A percentile compares a stretch with the other conserved stretches of the same genome.
phyloP scores from a whole-genome alignment of 1,284 basidiomycete species.

The Microbotryomycetes sp. region DNA sequence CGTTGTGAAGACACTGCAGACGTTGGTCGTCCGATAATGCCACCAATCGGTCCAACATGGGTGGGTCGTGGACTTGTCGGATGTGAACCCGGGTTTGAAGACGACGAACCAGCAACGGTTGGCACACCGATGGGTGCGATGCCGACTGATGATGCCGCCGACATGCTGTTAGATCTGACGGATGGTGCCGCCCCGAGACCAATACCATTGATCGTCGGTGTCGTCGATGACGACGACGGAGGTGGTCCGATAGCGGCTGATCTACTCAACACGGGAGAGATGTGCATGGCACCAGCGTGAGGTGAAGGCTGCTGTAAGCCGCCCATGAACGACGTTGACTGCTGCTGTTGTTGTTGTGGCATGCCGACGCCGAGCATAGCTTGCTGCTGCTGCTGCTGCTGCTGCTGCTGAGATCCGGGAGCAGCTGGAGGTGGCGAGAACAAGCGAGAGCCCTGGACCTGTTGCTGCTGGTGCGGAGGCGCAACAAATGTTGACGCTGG shows the following conservation, averaged over 20 bases:
- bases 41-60: constrained; percentile 18
- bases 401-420: no score
- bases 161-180: neutral
- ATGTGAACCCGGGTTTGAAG: constrained; percentile 1
- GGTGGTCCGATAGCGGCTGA: constrained; percentile 7
- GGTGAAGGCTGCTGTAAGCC: constrained; percentile 11
- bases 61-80: constrained; percentile 3
- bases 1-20: constrained; percentile 10
- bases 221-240: constrained; percentile 10
- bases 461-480: constrained; percentile 17
- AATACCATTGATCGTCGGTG: neutral
- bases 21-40: constrained; percentile 22
- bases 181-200: neutral
- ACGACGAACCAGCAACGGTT: neutral
- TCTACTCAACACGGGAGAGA: constrained; percentile 10
- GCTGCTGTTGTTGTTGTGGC: constrained; percentile 16
- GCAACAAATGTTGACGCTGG: constrained; percentile 16
- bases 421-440: constrained; percentile 24
- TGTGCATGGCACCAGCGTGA: constrained; percentile 7
- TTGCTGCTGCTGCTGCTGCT: neutral
- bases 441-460: constrained; percentile 14
- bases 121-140: constrained; percentile 1
- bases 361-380: constrained; percentile 12
- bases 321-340: constrained; percentile 12
- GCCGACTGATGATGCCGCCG: constrained; percentile 4